phyloP scores from a whole-genome alignment of 2,329 filamentous ascomycete species.

The Emericellopsis cladophorae region DNA sequence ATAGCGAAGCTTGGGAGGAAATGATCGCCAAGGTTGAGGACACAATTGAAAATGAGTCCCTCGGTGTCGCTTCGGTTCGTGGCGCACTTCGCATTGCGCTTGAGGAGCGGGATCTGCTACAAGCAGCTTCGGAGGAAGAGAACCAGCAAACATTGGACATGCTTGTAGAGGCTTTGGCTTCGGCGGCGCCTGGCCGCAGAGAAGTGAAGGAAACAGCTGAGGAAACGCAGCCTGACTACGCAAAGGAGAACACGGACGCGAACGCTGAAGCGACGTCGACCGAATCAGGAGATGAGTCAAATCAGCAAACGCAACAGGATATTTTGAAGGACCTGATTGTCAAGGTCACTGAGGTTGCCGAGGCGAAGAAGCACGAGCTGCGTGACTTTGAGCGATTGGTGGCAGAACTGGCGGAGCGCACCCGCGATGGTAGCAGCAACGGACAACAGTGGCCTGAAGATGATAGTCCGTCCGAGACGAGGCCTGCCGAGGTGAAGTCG shows the following conservation, averaged over 20 bases:
- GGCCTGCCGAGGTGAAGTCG: neutral
- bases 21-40: conserved; percentile 42
- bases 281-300: conserved; percentile 2
- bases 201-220: conserved; percentile 7
- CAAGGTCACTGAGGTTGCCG: conserved; percentile 32
- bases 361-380: conserved; percentile 25
- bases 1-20: conserved; percentile 35
- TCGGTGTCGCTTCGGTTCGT: conserved; percentile 35
- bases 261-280: neutral
- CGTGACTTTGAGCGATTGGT: conserved; percentile 38
- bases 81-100: conserved; percentile 43
- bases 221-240: neutral
- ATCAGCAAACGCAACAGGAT: conserved; percentile 5
- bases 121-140: conserved; percentile 29
- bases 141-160: conserved; percentile 33
- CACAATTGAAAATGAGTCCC: conserved; percentile 43
- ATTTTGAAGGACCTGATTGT: conserved; percentile 37
- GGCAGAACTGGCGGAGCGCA: conserved; percentile 29
- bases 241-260: no score
- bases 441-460: neutral
- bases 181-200: neutral
- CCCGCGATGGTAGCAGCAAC: neutral
- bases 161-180: conserved; percentile 20
- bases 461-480: neutral
- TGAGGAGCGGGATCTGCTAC: conserved; percentile 38